Evolutionary conservation across 2,329 filamentous ascomycete species (phyloP), one percentile per base, ranked within the genome.

Genomic region (Ophiostoma australiae): DNA sequence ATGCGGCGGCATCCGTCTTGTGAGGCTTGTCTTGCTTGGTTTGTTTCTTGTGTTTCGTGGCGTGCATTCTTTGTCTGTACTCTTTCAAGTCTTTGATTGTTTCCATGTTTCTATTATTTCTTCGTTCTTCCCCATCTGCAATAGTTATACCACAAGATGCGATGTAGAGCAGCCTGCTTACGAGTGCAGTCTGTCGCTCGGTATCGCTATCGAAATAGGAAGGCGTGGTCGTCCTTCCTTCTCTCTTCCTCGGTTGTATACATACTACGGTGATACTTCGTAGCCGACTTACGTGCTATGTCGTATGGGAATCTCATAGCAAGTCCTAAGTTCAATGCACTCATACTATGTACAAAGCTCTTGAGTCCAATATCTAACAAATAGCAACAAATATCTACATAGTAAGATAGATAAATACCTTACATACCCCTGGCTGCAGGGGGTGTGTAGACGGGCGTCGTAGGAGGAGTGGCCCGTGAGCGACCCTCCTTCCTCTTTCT

Each of bases 1-100:
- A 63, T 23, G 27, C 58, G 58, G 27, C 55, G 55, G 23, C 55
- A 61, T 61, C 55, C 55, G 55, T 61, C 55, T 61, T 61, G 55
- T 15, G 55, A 27, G n/a, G 44, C 44, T 48, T 48, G 17, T 48
- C 20, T 33, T 35, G 58, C 58, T 63, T 66, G 31, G 15, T 66
- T 66, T 66, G 35, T 39, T 37, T 37, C 33, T n/a, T 15, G 55
- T 13, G 27, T 61, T 33, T 52, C 48, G 48, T 63, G 27, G 15
- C 7, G 6, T 55, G 20, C 35, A 35, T 8, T 66, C 8, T 66
- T 17, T 39, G 17, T 17, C 27, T n/a, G 17, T 17, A 10, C 17
- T 23, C 33, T 39, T 33, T 66, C 17, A 48, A 1, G 17, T 20
- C 2, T 20, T 48, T 17, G 41, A n/a, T 48, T 48, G 44, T 48